Conservation (phyloP, 495 filamentous ascomycete genomes). For the Xylaria curta region DNA sequence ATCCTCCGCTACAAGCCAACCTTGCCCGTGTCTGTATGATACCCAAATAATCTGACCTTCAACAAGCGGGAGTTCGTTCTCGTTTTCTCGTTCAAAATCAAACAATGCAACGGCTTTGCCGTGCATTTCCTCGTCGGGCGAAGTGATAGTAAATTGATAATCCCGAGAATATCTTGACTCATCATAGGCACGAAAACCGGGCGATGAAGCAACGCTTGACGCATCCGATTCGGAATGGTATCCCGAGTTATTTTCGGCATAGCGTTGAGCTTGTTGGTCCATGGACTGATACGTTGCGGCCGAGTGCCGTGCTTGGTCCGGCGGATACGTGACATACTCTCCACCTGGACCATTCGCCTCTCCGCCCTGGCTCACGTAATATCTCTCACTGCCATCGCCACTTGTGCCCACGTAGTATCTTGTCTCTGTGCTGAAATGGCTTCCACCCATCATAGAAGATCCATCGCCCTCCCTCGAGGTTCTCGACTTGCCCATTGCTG, state of each 20-base stretch:
- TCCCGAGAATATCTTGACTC: constrained; percentile 81
- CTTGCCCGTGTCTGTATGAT: constrained; percentile 92
- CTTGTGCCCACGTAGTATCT: constrained; percentile 71
- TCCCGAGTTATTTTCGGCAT: constrained; percentile 57
- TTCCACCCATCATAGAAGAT: constrained; percentile 48
- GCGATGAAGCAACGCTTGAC: constrained; percentile 59
- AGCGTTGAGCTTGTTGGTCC: constrained; percentile 59
- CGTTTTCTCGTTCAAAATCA: constrained; percentile 92
- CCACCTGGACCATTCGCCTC: constrained; percentile 75
- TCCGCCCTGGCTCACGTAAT: constrained; percentile 76
- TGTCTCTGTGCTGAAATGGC: constrained; percentile 58
- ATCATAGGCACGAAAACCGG: constrained; percentile 55
- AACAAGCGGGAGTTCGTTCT: constrained; percentile 90
- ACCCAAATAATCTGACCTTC: constrained; percentile 98
- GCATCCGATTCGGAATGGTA: constrained; percentile 69
- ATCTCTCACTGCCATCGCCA: constrained; percentile 76
- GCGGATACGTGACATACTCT: constrained; percentile 80
- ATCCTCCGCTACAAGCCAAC: constrained; percentile 96
- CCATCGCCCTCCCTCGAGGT: constrained; percentile 53
- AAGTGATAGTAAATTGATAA: constrained; percentile 94
- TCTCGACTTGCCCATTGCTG: constrained; percentile 48
- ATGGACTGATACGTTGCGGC: constrained; percentile 48
- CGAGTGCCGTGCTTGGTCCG: constrained; percentile 65
- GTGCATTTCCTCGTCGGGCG: constrained; percentile 96
- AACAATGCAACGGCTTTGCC: constrained; percentile 95